phyloP scores from a whole-genome alignment of 495 filamentous ascomycete species.

The Jackrogersella minutella region DNA sequence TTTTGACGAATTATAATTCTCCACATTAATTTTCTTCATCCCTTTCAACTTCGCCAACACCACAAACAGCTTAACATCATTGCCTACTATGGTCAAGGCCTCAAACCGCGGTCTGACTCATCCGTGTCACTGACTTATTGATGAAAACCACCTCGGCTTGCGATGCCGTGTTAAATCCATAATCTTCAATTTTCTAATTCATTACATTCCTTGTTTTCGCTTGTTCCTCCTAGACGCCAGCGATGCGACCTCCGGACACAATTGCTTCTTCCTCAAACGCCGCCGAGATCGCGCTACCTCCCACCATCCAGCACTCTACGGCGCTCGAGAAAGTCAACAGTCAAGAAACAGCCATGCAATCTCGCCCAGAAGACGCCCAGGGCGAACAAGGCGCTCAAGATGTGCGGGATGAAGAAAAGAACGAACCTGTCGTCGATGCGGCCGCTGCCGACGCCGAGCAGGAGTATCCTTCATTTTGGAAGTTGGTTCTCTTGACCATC shows the following conservation, averaged over 20 bases:
- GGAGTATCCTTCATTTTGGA: constrained; percentile 30
- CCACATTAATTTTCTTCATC: too few species aligned
- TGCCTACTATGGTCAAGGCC: background rate
- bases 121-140: background rate
- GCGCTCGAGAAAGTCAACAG: constrained; percentile 8
- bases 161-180: background rate
- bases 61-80: background rate
- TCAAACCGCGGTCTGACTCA: constrained; percentile 6
- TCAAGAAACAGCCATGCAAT: constrained; percentile 11
- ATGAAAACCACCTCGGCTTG: background rate
- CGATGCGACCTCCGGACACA: constrained; percentile 11
- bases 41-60: background rate
- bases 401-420: constrained; percentile 14
- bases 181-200: background rate
- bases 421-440: background rate
- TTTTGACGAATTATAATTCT: too few species aligned
- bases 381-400: background rate
- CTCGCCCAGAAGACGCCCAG: constrained; percentile 6
- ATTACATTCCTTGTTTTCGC: background rate
- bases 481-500: constrained; percentile 26
- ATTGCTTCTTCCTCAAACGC: background rate
- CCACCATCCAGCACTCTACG: background rate
- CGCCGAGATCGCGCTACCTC: background rate
- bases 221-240: background rate
- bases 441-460: constrained; percentile 9